Percentiles rank a stretch among this genome's conserved stretches.
Evolutionary conservation across 768 basidiomycete genomes (phyloP).

Genomic region (Auricularia cornea): DNA sequence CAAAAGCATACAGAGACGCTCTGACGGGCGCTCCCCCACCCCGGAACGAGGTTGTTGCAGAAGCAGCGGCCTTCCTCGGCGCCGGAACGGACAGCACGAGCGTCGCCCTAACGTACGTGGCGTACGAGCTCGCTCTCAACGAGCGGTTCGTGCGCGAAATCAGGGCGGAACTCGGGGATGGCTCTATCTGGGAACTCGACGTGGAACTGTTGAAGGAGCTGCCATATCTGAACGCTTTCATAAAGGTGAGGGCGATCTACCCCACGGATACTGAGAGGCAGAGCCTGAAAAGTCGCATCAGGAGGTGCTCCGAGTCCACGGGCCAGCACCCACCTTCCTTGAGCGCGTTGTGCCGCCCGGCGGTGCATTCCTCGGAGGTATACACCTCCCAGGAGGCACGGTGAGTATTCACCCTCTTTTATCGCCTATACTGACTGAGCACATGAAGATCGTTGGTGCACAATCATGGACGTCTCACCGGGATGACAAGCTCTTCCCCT

Average conservation of each 20-base stretch:
- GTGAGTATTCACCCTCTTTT: background rate
- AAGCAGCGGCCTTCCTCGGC: background rate
- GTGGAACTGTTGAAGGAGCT: slow-evolving; percentile 47
- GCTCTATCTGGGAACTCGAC: slow-evolving; percentile 52
- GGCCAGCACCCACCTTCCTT: slow-evolving; percentile 61
- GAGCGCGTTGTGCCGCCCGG: slow-evolving; percentile 71
- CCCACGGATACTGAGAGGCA: background rate
- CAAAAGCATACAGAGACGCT: background rate
- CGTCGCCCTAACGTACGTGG: slow-evolving; percentile 62
- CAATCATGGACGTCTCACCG: slow-evolving; percentile 87
- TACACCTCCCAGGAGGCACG: slow-evolving; percentile 70
- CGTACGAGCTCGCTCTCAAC: slow-evolving; percentile 72
- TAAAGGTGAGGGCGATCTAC: slow-evolving; percentile 42
- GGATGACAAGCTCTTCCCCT: slow-evolving; percentile 58
- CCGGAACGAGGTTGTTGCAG: background rate
- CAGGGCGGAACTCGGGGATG: slow-evolving; percentile 48
- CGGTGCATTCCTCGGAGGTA: slow-evolving; percentile 70
- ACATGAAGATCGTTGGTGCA: slow-evolving; percentile 48
- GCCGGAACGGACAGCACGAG: slow-evolving; percentile 66
- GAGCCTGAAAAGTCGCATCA: background rate
- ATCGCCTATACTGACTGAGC: background rate
- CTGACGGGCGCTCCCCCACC: background rate
- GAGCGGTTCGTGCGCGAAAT: slow-evolving; percentile 60
- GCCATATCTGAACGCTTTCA: slow-evolving; percentile 39
- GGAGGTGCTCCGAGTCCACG: slow-evolving; percentile 62